A percentile compares a stretch with the other conserved stretches of the same genome.
These are phyloP conservation scores for Wallacemonas rigidus DNA, from an alignment of 208 protist species.

Conservation along the genomic window DNA sequence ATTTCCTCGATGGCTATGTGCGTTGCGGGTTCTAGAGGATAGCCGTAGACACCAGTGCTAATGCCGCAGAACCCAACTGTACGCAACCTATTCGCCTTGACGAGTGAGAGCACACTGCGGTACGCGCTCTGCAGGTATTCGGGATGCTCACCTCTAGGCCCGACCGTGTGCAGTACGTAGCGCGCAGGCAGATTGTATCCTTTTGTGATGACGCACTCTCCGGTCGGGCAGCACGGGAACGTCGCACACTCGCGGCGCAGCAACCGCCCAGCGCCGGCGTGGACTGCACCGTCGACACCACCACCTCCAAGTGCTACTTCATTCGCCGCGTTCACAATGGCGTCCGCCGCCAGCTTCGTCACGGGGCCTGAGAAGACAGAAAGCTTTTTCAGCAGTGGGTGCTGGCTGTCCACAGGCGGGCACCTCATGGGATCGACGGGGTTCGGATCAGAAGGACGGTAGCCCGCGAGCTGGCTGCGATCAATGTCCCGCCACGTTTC, in stretches of 20 bases:
- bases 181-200: constrained; percentile 70
- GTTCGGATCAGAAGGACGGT: constrained; percentile 14
- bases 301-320: constrained; percentile 57
- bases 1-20: constrained; percentile 65
- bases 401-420: constrained; percentile 15
- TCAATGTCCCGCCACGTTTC: constrained; percentile 32
- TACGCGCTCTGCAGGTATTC: constrained; percentile 61
- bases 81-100: constrained; percentile 38
- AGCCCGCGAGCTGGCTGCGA: constrained; percentile 25
- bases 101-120: constrained; percentile 46
- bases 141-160: constrained; percentile 73
- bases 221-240: constrained; percentile 50
- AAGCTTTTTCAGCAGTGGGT: constrained; percentile 36
- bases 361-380: constrained; percentile 45
- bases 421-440: constrained; percentile 21
- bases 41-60: constrained; percentile 90
- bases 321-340: constrained; percentile 89
- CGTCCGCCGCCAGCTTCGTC: constrained; percentile 58
- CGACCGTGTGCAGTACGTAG: constrained; percentile 84
- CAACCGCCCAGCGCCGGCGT: constrained; percentile 62
- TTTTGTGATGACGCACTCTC: constrained; percentile 59
- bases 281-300: constrained; percentile 86
- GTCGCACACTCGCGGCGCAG: constrained; percentile 58
- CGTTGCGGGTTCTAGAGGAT: constrained; percentile 55
- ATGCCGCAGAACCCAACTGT: constrained; percentile 81